Base-by-base conservation (phyloP, 495 filamentous ascomycete genomes). In the Geopyxis carbonaria region DNA sequence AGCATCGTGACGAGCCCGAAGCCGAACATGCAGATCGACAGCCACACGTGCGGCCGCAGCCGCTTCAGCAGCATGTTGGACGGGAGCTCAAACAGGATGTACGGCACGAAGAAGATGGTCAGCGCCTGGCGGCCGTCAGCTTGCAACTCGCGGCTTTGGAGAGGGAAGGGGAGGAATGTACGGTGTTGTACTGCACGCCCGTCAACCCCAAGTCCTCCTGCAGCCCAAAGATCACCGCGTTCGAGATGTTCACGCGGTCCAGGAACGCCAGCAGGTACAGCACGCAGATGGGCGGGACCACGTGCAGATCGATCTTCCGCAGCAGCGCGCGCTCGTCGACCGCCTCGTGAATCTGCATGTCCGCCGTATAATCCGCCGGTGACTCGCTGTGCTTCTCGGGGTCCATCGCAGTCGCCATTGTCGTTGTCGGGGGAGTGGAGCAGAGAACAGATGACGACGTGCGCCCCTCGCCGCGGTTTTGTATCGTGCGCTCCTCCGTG, bases 91-190 rank as follows among this genome's bases (percentile, higher is more conserved):
- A 77, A 77, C 32, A 87, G 45, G 45, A 92, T 69, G 55, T 93
- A 95, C 0, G 87, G 85, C 0, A 94, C 73, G 61, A 93, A 97
- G 67, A 94, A 93, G 46, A 92, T 87, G 16, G 73, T 74, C 43
- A 92, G 61, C 0, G 78, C 80, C n/a, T n/a, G n/a, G n/a, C n/a
- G n/a, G n/a, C n/a, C n/a, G n/a, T n/a, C n/a, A n/a, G n/a, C n/a
- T n/a, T n/a, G n/a, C n/a, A n/a, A n/a, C n/a, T n/a, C n/a, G n/a
- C n/a, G n/a, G n/a, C n/a, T n/a, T n/a, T n/a, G n/a, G n/a, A n/a
- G n/a, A n/a, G n/a, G n/a, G n/a, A n/a, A n/a, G n/a, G n/a, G n/a
- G n/a, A n/a, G n/a, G n/a, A n/a, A n/a, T n/a, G n/a, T n/a, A n/a
- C n/a, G n/a, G n/a, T n/a, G n/a, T 87, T 89, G 59, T 76, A 86